These are phyloP conservation scores for Starmerella apicola DNA, from an alignment of 805 yeast genomes.

Conservation along the genomic window DNA sequence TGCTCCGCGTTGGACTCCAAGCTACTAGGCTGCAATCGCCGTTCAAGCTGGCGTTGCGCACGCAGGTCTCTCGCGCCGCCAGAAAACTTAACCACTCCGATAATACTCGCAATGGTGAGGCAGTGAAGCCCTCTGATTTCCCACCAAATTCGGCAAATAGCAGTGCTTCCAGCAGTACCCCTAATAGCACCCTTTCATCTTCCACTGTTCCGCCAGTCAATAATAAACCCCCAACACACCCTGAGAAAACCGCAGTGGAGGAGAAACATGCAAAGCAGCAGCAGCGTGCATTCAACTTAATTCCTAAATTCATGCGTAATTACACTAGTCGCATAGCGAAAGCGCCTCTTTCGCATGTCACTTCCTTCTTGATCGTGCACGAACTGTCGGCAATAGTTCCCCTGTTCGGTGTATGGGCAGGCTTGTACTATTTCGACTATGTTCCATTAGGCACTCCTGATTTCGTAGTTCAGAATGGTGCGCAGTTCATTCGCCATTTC, in stretches of 20 bases:
- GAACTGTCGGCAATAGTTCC: slow-evolving; percentile 68
- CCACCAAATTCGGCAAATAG: too few species aligned
- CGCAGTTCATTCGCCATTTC: slow-evolving; percentile 42
- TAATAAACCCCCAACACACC: background rate
- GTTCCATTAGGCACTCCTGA: slow-evolving; percentile 45
- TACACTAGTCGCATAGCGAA: slow-evolving; percentile 38
- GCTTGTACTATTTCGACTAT: slow-evolving; percentile 43
- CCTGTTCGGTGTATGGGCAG: slow-evolving; percentile 53
- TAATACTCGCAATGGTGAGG: too few species aligned
- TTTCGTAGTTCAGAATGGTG: slow-evolving; percentile 50
- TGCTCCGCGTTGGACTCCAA: background rate
- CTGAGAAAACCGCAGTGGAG: background rate
- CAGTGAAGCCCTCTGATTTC: too few species aligned
- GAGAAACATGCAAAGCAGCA: background rate
- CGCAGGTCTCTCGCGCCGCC: slow-evolving; percentile 23
- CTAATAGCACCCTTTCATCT: too few species aligned
- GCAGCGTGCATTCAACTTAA: slow-evolving; percentile 18
- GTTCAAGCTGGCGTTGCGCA: background rate
- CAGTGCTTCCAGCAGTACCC: too few species aligned
- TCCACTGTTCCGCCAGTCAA: background rate
- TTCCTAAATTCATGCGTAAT: slow-evolving; percentile 41
- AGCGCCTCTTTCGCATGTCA: slow-evolving; percentile 49
- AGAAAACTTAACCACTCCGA: too few species aligned
- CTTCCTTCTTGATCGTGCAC: slow-evolving; percentile 56
- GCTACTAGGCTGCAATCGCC: background rate